Conservation (phyloP, 352 stramenopile genomes). For the Pythium dissimile region DNA sequence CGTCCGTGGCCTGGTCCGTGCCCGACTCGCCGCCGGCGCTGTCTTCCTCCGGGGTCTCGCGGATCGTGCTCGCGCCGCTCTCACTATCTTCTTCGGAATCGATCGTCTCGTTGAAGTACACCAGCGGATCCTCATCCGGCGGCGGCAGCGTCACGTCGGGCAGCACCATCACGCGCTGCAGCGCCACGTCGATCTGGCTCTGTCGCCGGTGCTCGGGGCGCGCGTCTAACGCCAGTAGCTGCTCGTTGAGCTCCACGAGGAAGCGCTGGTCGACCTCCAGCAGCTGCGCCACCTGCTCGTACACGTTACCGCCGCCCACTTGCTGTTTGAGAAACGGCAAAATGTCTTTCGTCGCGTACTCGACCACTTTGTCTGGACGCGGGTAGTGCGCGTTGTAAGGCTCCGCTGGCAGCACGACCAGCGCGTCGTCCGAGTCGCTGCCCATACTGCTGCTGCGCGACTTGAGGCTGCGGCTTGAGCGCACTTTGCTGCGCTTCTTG, state of each 20-base stretch:
- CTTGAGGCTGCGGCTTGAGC: neutral
- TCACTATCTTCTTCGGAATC: conserved; percentile 11
- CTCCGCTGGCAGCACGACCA: neutral
- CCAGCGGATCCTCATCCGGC: conserved; percentile 36
- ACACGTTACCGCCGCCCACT: conserved; percentile 11
- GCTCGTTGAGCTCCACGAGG: conserved; percentile 56
- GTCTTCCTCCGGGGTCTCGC: conserved; percentile 20
- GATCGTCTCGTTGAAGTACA: conserved; percentile 31
- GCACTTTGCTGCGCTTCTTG: conserved; percentile 20
- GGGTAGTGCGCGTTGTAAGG: conserved; percentile 52
- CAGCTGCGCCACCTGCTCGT: conserved; percentile 64
- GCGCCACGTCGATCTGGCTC: conserved; percentile 71
- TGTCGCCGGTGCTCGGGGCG: conserved; percentile 55
- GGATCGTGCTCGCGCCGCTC: conserved; percentile 1
- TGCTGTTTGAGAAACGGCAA: conserved; percentile 62
- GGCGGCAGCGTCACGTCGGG: conserved; percentile 72
- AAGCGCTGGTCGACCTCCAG: conserved; percentile 60
- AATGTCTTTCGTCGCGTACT: conserved; percentile 74
- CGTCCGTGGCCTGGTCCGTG: conserved; percentile 32
- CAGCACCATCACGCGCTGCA: conserved; percentile 76
- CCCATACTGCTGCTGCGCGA: conserved; percentile 9
- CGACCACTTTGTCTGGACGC: conserved; percentile 57
- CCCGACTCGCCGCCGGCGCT: conserved; percentile 18
- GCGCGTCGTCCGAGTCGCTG: conserved; percentile 18
- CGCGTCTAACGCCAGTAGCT: conserved; percentile 49